phyloP scores from a whole-genome alignment of 768 basidiomycete genomes.

The Pisolithus marmoratus region DNA sequence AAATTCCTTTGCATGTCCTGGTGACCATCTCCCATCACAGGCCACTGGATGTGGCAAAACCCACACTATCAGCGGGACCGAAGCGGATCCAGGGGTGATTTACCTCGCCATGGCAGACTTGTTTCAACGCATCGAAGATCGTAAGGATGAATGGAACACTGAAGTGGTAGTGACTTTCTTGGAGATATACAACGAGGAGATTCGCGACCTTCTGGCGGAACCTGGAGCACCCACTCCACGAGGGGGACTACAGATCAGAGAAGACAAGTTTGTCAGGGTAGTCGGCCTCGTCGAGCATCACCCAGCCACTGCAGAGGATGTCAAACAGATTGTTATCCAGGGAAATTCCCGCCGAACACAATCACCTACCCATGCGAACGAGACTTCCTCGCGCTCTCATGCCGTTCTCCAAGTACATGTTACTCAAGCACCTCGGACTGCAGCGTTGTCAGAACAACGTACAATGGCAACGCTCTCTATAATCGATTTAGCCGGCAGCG shows the following conservation, averaged over 20 bases:
- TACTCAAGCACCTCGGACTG: conserved; percentile 79
- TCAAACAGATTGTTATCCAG: conserved; percentile 86
- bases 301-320: conserved; percentile 83
- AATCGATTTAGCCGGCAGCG: conserved; percentile 96
- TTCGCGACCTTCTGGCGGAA: conserved; percentile 88
- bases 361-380: conserved; percentile 93
- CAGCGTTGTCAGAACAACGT: conserved; percentile 73
- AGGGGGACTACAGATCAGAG: conserved; percentile 88
- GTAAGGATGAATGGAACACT: conserved; percentile 76
- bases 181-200: conserved; percentile 99
- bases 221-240: conserved; percentile 54
- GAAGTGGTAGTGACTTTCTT: conserved; percentile 93
- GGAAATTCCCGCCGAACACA: conserved; percentile 89
- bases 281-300: conserved; percentile 76
- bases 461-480: conserved; percentile 92
- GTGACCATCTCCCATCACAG: conserved; percentile 37
- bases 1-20: not conserved
- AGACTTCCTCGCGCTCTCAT: conserved; percentile 94
- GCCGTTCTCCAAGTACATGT: conserved; percentile 97
- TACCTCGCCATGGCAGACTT: conserved; percentile 97
- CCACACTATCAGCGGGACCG: conserved; percentile 94
- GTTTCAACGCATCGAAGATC: conserved; percentile 87
- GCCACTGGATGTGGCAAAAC: conserved; percentile 99
- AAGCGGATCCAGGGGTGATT: conserved; percentile 85
- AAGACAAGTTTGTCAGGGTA: conserved; percentile 91